Conservation (phyloP, 768 basidiomycete species). For the Lactarius hengduanensis region DNA sequence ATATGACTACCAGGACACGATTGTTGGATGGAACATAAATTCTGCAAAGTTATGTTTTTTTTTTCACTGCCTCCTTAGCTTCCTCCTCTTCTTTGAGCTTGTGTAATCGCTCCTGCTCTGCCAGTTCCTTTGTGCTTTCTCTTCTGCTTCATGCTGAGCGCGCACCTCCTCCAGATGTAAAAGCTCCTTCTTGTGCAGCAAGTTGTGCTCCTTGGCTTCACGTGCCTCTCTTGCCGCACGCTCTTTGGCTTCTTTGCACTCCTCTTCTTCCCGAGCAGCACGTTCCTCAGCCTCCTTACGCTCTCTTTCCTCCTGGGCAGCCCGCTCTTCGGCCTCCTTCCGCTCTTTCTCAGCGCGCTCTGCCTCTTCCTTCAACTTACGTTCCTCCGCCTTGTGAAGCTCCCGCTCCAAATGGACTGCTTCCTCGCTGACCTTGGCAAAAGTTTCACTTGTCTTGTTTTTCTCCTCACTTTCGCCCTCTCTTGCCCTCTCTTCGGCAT, state of each 20-base stretch:
- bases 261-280: slow-evolving; percentile 40
- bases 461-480: slow-evolving; percentile 45
- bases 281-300: slow-evolving; percentile 38
- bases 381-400: slow-evolving; percentile 40
- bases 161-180: slow-evolving; percentile 18
- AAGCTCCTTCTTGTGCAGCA: too few relatives aligned
- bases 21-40: too few relatives aligned
- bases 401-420: slow-evolving; percentile 36
- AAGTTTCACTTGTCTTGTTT: slow-evolving; percentile 38
- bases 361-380: slow-evolving; percentile 43
- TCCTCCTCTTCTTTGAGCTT: slow-evolving; percentile 32
- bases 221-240: slow-evolving; percentile 32
- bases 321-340: slow-evolving; percentile 32
- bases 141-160: slow-evolving; percentile 38
- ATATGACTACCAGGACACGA: too few relatives aligned
- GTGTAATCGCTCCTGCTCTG: slow-evolving; percentile 38
- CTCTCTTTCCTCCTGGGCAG: slow-evolving; percentile 33
- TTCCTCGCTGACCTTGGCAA: slow-evolving; percentile 33
- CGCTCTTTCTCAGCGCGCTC: slow-evolving; percentile 39
- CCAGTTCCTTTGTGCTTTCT: slow-evolving; percentile 45
- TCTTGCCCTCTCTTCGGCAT: slow-evolving; percentile 49
- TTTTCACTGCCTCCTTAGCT: slow-evolving; percentile 29
- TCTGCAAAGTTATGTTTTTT: too few relatives aligned
- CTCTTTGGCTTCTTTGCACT: slow-evolving; percentile 42
- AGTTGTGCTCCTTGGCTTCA: slow-evolving; percentile 35